A percentile compares a stretch with the other conserved stretches of the same genome.
phyloP scores from a whole-genome alignment of 2,329 filamentous ascomycete species.

The Phyllosticta capitalensis region DNA sequence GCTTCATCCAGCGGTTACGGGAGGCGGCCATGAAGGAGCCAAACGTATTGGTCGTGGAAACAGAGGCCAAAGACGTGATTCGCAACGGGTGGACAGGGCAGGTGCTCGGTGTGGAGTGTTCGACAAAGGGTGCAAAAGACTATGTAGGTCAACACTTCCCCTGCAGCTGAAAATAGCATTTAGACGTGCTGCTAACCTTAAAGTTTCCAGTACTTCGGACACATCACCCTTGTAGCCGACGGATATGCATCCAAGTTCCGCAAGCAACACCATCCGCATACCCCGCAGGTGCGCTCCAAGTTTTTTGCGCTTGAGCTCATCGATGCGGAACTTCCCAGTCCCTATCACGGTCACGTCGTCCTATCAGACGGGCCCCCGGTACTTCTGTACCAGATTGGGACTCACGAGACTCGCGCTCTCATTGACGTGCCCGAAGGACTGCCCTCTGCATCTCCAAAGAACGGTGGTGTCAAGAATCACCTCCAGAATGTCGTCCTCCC shows the following conservation, averaged over 20 bases:
- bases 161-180: background rate
- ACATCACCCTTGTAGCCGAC: constrained; percentile 81
- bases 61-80: constrained; percentile 69
- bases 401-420: constrained; percentile 82
- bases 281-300: constrained; percentile 66
- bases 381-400: constrained; percentile 93
- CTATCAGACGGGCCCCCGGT: constrained; percentile 70
- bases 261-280: constrained; percentile 60
- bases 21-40: constrained; percentile 61
- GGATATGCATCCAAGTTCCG: constrained; percentile 90
- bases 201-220: constrained; percentile 62
- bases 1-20: constrained; percentile 78
- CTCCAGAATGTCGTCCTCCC: constrained; percentile 72
- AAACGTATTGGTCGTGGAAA: constrained; percentile 88
- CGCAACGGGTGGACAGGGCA: constrained; percentile 58
- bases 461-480: constrained; percentile 78
- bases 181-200: background rate
- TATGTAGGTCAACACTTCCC: constrained; percentile 21
- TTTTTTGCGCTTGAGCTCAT: constrained; percentile 93
- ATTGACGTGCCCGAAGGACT: constrained; percentile 77
- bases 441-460: constrained; percentile 60
- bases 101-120: constrained; percentile 73
- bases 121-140: constrained; percentile 57
- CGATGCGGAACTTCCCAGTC: constrained; percentile 68
- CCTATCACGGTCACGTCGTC: constrained; percentile 76